Base-by-base conservation (phyloP, 176 grass and related monocot genomes). In the Miscanthus lutarioriparius region DNA sequence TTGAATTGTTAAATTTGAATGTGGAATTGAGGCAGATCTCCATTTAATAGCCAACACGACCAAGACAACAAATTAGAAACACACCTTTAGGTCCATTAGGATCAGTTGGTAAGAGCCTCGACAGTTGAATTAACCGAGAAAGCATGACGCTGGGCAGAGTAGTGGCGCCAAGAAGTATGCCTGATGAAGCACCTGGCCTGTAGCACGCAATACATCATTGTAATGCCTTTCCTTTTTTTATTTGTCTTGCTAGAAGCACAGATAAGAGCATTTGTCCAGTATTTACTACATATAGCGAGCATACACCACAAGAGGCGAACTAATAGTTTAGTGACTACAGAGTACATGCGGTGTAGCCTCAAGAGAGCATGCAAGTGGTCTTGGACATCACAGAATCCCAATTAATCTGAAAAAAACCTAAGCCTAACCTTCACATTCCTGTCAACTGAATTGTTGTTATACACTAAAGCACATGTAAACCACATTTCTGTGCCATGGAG, bases 111-210 rank as follows among this genome's bases (percentile, higher is more conserved):
- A 67, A 67, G 69, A 91, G 66, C 79, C 96, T 92, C 10, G 86
- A 94, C 10, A 90, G 81, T 67, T 99, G 96, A 76, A 96, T 96
- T 64, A 96, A 66, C 66, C 84, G 89, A 53, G 96, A 95, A 83
- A 99, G 93, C 91, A 99, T 99, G 73, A 96, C 91, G 11, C 87
- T 67, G 14, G 96, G 96, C 32, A 99, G 67, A 87, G 96, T 99
- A 67, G 78, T 87, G 36, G 91, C 83, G 10, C 91, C 96, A 83
- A 99, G 96, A 87, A 99, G 91, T 88, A 96, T 96, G 58, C 93
- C 96, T 64, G 96, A 99, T 19, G 96, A 95, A 77, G 87, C 89
- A 38, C 96, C 96, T 81, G 93, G 91, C 89, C 96, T 99, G 80
- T 20, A 92, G 51, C 37, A 27, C 26, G 64, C 6, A 89, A 44